These are phyloP conservation scores for Phytophthora sp. DNA, from an alignment of 352 stramenopile genomes.

Conservation along the genomic window DNA sequence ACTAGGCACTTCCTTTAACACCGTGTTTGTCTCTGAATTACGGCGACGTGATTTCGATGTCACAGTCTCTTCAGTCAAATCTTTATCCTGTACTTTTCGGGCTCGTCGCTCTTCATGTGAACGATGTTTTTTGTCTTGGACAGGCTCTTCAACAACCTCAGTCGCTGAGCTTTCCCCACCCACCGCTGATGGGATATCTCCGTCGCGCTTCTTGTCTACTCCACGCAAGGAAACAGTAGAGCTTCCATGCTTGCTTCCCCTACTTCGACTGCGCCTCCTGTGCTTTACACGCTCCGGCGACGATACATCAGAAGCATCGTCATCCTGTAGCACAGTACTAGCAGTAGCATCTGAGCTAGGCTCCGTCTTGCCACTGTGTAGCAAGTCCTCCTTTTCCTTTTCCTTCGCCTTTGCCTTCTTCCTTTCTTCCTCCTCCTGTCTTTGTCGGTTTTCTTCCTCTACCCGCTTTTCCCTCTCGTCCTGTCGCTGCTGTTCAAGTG, in stretches of 20 bases:
- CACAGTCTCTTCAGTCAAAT: constrained; percentile 15
- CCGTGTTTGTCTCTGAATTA: constrained; percentile 9
- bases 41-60: constrained; percentile 14
- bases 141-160: not conserved
- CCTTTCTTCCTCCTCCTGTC: constrained; percentile 8
- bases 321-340: not conserved
- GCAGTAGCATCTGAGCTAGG: not conserved
- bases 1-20: constrained; percentile 6
- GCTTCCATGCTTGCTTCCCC: constrained; percentile 8
- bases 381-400: constrained; percentile 12
- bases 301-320: constrained; percentile 13
- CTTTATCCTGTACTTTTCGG: constrained; percentile 25
- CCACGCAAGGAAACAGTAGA: not conserved
- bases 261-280: constrained; percentile 16
- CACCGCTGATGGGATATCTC: not conserved
- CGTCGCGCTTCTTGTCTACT: too few relatives aligned
- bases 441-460: constrained; percentile 15
- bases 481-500: constrained; percentile 25
- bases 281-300: constrained; percentile 9
- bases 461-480: constrained; percentile 19
- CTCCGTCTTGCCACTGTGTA: not conserved
- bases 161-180: not conserved
- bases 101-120: constrained; percentile 23
- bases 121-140: constrained; percentile 21
- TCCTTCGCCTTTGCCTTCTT: constrained; percentile 14